Evolutionary conservation across 208 protist species (phyloP).

Genomic region (Naegleria gruberi): DNA sequence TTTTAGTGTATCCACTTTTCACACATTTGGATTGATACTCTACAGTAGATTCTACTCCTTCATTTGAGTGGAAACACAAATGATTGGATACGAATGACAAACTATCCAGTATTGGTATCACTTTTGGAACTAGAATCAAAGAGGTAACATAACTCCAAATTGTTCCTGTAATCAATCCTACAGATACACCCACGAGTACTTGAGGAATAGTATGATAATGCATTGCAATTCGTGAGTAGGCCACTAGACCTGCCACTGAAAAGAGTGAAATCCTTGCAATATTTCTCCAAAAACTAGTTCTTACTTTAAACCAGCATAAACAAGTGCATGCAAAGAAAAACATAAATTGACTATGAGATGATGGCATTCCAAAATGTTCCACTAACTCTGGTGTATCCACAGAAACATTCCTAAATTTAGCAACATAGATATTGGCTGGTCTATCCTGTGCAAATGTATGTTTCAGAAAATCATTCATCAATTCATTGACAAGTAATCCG

Average conservation of each 20-base stretch:
- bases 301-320: neutral
- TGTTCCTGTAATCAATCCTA: neutral
- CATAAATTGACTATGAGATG: neutral
- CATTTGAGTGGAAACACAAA: neutral
- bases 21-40: neutral
- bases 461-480: neutral
- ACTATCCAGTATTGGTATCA: neutral
- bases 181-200: neutral
- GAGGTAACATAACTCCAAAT: neutral
- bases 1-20: too few species aligned
- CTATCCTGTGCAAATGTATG: neutral
- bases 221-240: neutral
- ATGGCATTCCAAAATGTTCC: conserved; percentile 3
- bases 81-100: neutral
- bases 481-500: neutral
- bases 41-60: neutral
- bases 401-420: neutral
- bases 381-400: neutral
- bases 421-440: neutral
- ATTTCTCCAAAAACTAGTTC: neutral
- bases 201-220: neutral
- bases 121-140: neutral
- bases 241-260: neutral
- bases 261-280: neutral
- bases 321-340: neutral